A percentile compares a stretch with the other conserved stretches of the same genome.
phyloP scores from a whole-genome alignment of 495 filamentous ascomycete species.

The Aspergillus egyptiacus region DNA sequence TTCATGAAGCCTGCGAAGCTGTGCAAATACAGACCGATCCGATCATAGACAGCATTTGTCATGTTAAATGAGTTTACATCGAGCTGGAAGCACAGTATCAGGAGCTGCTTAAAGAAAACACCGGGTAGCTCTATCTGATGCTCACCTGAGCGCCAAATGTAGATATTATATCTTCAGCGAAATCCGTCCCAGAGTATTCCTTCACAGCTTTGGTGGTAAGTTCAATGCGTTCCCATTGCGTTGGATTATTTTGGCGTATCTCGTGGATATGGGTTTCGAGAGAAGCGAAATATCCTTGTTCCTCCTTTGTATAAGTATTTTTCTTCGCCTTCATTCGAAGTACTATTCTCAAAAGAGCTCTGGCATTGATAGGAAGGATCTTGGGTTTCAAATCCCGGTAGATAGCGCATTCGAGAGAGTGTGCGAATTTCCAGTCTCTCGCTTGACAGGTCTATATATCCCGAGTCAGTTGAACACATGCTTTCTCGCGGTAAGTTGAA shows the following conservation, averaged over 20 bases:
- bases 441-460: conserved; percentile 52
- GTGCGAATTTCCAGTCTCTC: conserved; percentile 52
- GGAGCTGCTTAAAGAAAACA: not conserved
- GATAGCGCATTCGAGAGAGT: conserved; percentile 56
- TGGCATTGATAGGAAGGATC: conserved; percentile 50
- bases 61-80: conserved; percentile 58
- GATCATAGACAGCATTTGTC: conserved; percentile 50
- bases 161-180: conserved; percentile 35
- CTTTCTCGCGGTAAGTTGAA: conserved; percentile 1
- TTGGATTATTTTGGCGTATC: conserved; percentile 28
- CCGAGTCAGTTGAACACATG: conserved; percentile 5
- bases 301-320: conserved; percentile 23
- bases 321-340: conserved; percentile 32
- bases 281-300: conserved; percentile 36
- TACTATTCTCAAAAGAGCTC: conserved; percentile 50
- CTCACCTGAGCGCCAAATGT: conserved; percentile 42
- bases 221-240: conserved; percentile 43
- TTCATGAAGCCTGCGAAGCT: conserved; percentile 54
- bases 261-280: conserved; percentile 47
- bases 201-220: conserved; percentile 50
- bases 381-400: conserved; percentile 42
- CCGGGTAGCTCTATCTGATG: not conserved
- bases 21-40: conserved; percentile 58
- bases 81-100: conserved; percentile 25
- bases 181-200: conserved; percentile 41